Evolutionary conservation across 2,329 filamentous ascomycete species (phyloP), one percentile per base, ranked within the genome.

Genomic region (Botrytis galanthina): DNA sequence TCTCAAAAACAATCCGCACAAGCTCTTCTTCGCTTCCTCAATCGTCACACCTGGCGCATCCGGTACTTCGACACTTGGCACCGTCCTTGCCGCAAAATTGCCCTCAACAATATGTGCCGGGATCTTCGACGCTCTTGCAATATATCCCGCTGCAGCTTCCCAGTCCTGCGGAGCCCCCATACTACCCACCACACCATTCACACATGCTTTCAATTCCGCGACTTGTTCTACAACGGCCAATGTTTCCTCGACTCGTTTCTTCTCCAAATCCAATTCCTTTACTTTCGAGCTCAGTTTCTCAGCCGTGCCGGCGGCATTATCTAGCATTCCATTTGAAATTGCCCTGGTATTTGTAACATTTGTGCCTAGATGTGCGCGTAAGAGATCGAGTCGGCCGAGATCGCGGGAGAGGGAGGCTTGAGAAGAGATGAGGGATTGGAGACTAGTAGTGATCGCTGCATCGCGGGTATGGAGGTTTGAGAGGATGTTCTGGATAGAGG

Each of bases 121-220:
- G 20, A 99, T 90, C 77, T 92, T 90, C 74, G 90, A 90, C 10
- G 96, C 95, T 62, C 95, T 89, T 76, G 92, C 90, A 74, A 99
- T 87, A 82, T 98, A 98, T 64, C 89, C 92, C 2, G 96, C 96
- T 5, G 96, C 96, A 4, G 94, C 96, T 83, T 99, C 96, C 96
- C 96, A 99, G 84, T 99, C 96, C 83, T 99, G 96, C 60, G 96
- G 94, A 7, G 95, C 95, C 48, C 95, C 96, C 96, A 99, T 99
- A 74, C 93, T 97, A 29, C 95, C 96, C 39, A 95, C 91, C 18
- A 98, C 95, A 61, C 96, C 96, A 74, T 98, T 90, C 51, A 98
- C 93, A 81, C 96, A 99, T 14, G 96, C 93, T 84, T 98, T 98
- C 77, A 99, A 91, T 86, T 99, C 96, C 8, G 93, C 93, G 22